Conservation (phyloP, 2,329 filamentous ascomycete genomes). For the Exophiala viscosa region DNA sequence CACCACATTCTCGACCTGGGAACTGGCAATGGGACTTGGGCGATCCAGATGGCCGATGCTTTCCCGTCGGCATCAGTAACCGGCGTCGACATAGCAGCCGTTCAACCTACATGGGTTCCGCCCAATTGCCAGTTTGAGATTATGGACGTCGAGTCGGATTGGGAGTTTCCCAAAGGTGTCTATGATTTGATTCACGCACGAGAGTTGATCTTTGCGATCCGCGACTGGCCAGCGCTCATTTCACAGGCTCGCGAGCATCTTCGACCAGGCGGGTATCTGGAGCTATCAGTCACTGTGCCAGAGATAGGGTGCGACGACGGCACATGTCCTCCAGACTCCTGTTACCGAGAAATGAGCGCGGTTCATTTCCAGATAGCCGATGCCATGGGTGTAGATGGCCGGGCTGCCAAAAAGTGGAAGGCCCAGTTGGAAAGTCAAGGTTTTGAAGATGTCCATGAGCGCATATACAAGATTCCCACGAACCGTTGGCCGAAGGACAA, state of each 20-base stretch:
- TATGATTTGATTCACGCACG: slow-evolving; percentile 36
- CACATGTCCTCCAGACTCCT: slow-evolving; percentile 7
- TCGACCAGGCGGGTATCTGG: slow-evolving; percentile 32
- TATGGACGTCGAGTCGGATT: slow-evolving; percentile 35
- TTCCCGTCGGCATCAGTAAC: slow-evolving; percentile 41
- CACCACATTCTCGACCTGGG: slow-evolving; percentile 20
- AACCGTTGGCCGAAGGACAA: slow-evolving; percentile 29
- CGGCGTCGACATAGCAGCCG: slow-evolving; percentile 48
- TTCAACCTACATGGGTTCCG: slow-evolving; percentile 45
- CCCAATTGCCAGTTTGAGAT: slow-evolving; percentile 34
- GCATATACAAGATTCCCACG: slow-evolving; percentile 27
- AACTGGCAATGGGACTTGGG: slow-evolving; percentile 17
- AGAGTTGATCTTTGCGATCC: slow-evolving; percentile 15
- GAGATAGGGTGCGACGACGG: slow-evolving; percentile 30
- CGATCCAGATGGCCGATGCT: slow-evolving; percentile 34
- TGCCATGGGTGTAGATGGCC: slow-evolving; percentile 11
- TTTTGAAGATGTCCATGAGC: slow-evolving; percentile 26
- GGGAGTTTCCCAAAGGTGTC: slow-evolving; percentile 29
- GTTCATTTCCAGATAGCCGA: slow-evolving; percentile 16
- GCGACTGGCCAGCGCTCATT: slow-evolving; percentile 25
- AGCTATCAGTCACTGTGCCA: slow-evolving; percentile 27
- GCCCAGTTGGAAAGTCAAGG: slow-evolving; percentile 9
- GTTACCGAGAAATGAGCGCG: background rate
- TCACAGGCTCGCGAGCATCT: slow-evolving; percentile 28
- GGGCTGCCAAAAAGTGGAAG: slow-evolving; percentile 4